phyloP scores from a whole-genome alignment of 176 grass and related monocot species.

The Oryza glaberrima region DNA sequence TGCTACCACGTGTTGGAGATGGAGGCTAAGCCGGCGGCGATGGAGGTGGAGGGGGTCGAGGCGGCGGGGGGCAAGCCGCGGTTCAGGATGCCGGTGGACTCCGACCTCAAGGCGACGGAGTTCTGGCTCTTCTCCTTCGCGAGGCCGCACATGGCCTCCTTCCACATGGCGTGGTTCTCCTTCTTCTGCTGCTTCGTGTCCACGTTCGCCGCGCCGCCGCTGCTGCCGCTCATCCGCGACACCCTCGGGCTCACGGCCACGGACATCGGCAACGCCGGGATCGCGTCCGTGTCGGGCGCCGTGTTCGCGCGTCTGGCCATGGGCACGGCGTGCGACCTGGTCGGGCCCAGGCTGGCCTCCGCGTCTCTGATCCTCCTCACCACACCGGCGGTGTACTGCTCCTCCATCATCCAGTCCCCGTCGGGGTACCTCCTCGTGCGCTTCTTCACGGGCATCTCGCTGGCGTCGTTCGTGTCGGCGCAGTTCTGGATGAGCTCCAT shows the following conservation, averaged over 20 bases:
- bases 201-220: slow-evolving; percentile 85
- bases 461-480: slow-evolving; percentile 89
- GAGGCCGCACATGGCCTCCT: slow-evolving; percentile 84
- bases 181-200: slow-evolving; percentile 99
- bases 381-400: slow-evolving; percentile 81
- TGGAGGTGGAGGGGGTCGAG: slow-evolving; percentile 38
- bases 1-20: neutral
- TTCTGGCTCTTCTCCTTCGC: slow-evolving; percentile 91
- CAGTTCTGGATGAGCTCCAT: slow-evolving; percentile 99
- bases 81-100: slow-evolving; percentile 87
- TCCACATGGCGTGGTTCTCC: slow-evolving; percentile 98
- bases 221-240: slow-evolving; percentile 84
- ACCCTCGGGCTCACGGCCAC: slow-evolving; percentile 72
- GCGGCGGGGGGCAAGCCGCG: slow-evolving; percentile 27
- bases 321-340: slow-evolving; percentile 92
- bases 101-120: slow-evolving; percentile 87
- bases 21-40: slow-evolving; percentile 28
- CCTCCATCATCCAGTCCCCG: slow-evolving; percentile 63
- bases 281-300: slow-evolving; percentile 86
- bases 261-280: slow-evolving; percentile 94
- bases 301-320: slow-evolving; percentile 91
- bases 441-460: slow-evolving; percentile 95
- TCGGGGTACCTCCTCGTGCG: slow-evolving; percentile 66
- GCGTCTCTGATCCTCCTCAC: slow-evolving; percentile 79
- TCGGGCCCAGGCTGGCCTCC: slow-evolving; percentile 76